These are phyloP conservation scores for Penicillium goetzii DNA, from an alignment of 495 filamentous ascomycete species.

Conservation along the genomic window DNA sequence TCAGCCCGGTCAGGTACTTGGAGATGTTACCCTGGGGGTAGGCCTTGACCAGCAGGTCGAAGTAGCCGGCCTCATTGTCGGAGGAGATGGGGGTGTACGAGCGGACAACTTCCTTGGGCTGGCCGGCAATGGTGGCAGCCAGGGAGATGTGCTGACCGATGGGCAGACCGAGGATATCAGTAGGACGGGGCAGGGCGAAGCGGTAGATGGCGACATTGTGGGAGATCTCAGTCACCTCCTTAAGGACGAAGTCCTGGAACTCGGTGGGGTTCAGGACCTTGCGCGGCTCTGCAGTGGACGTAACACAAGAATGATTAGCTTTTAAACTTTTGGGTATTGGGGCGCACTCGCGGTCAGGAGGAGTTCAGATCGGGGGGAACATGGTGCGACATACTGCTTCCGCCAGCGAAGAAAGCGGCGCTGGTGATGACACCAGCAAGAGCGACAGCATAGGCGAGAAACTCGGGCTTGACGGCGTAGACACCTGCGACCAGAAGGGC, in stretches of 20 bases:
- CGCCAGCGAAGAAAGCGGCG: slow-evolving; percentile 22
- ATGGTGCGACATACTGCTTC: slow-evolving; percentile 26
- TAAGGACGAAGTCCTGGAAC: slow-evolving; percentile 88
- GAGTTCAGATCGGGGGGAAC: background rate
- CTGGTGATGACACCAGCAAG: slow-evolving; percentile 24
- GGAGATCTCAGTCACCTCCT: slow-evolving; percentile 88
- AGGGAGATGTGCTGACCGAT: slow-evolving; percentile 99
- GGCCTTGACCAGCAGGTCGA: slow-evolving; percentile 96
- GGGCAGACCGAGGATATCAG: slow-evolving; percentile 87
- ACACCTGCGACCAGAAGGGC: slow-evolving; percentile 76
- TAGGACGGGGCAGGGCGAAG: slow-evolving; percentile 76
- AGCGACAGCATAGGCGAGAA: slow-evolving; percentile 69
- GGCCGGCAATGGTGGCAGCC: slow-evolving; percentile 74
- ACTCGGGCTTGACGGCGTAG: slow-evolving; percentile 78
- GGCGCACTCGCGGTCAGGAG: slow-evolving; percentile 9
- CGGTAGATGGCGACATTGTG: slow-evolving; percentile 99
- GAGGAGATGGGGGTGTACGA: slow-evolving; percentile 96
- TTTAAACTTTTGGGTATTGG: background rate
- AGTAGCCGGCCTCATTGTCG: slow-evolving; percentile 89
- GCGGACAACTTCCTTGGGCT: slow-evolving; percentile 85
- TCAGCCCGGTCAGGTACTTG: slow-evolving; percentile 80
- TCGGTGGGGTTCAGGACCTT: slow-evolving; percentile 83
- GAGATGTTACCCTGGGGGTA: slow-evolving; percentile 97
- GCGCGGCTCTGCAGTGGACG: slow-evolving; percentile 58
- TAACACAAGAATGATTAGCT: slow-evolving; percentile 20